A percentile compares a stretch with the other conserved stretches of the same genome.
Conservation (phyloP, 495 filamentous ascomycete species). For the Podospora anserina region DNA sequence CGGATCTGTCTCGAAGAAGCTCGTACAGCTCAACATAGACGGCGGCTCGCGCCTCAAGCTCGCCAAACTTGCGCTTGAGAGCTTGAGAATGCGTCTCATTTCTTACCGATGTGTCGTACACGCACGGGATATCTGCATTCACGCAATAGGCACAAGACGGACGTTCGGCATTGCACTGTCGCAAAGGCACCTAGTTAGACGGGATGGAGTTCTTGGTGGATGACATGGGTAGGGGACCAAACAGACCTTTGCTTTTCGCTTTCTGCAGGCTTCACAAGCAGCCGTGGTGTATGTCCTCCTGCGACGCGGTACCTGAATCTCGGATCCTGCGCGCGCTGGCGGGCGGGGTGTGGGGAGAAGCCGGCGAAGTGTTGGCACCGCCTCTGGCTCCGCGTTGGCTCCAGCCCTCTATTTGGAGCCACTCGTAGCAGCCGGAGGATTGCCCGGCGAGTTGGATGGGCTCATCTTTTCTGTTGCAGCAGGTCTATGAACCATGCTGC, state of each 20-base stretch:
- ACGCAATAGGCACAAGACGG: neutral
- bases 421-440: neutral
- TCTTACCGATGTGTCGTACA: neutral
- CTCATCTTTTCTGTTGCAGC: neutral
- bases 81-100: conserved; percentile 3
- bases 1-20: conserved; percentile 4
- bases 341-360: neutral
- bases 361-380: neutral
- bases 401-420: neutral
- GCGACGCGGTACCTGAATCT: neutral
- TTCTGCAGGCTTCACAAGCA: conserved; percentile 11
- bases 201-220: neutral
- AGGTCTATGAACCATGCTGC: neutral
- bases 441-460: neutral
- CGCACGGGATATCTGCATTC: neutral
- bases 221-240: neutral
- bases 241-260: conserved; percentile 10
- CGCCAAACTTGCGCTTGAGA: conserved; percentile 6
- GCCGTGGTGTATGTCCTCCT: conserved; percentile 6
- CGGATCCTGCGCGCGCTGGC: neutral
- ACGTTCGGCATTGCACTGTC: neutral
- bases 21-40: neutral
- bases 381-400: neutral
- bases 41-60: neutral
- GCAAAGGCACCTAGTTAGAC: neutral